Evolutionary conservation across 2,329 filamentous ascomycete genomes (phyloP), one percentile per base, ranked within the genome.

Genomic region (Plenodomus lindquistii): DNA sequence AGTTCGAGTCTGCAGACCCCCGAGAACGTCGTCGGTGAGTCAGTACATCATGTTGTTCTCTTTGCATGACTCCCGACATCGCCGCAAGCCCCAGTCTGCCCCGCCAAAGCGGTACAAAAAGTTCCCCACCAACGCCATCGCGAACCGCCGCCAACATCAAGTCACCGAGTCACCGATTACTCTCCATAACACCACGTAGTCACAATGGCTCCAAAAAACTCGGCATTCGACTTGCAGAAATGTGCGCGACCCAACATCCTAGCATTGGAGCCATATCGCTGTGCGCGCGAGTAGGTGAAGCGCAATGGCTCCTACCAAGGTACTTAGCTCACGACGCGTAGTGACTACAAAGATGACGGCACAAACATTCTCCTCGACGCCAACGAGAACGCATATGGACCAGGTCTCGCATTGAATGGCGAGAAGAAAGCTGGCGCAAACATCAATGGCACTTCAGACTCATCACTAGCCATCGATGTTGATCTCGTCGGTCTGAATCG

Each of bases 271-370:
- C 79, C 79, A 19, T 81, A 81, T 53, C 70, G 79, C 55, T 81
- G 79, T 63, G 79, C 79, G 37, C 71, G 79, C 72, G 79, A 81
- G 78, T 80, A 72, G 59, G 77, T 68, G 50, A 55, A 53, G 55
- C 51, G 52, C 52, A 50, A 52, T 48, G 38, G 38, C 44, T 47
- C 40, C 11, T 9, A 16, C 42, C 22, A 11, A 24, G 15, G 44
- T 37, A 39, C 36, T 16, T 11, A 19, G 46, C 58, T 69, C 24
- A 67, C 50, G 19, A 24, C 38, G 20, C 18, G 36, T 39, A 95
- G 91, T 77, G 94, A 99, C 82, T 97, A 99, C 83, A 97, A 99
- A 78, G 93, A 99, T 72, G 89, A 99, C 70, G 94, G 94, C 60
- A 93, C 86, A 50, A 97, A 97, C 68, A 85, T 97, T 65, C 86